Evolutionary conservation across 306 rosid genomes (phyloP).

Genomic region (Trifolium repens): DNA sequence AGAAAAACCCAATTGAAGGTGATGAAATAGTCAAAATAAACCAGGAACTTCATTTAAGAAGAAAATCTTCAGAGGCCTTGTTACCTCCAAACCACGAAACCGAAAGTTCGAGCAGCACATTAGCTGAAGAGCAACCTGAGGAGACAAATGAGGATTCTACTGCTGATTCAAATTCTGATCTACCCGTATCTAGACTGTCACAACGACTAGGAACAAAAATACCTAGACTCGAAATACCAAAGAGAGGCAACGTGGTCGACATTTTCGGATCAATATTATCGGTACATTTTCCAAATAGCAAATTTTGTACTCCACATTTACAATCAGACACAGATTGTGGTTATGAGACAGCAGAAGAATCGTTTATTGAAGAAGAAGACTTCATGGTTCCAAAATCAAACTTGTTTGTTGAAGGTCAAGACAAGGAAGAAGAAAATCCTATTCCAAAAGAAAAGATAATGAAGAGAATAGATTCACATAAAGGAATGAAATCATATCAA

Average conservation of each 20-base stretch:
- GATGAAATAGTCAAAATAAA: slow-evolving; percentile 43
- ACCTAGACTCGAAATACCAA: slow-evolving; percentile 66
- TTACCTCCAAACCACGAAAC: slow-evolving; percentile 36
- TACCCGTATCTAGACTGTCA: slow-evolving; percentile 56
- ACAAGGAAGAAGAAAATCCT: slow-evolving; percentile 47
- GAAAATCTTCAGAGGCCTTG: slow-evolving; percentile 39
- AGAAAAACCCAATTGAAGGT: slow-evolving; percentile 72
- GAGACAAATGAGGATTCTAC: slow-evolving; percentile 41
- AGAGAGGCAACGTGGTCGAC: slow-evolving; percentile 37
- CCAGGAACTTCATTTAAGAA: slow-evolving; percentile 15
- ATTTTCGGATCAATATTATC: slow-evolving; percentile 38
- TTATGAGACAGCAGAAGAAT: slow-evolving; percentile 86
- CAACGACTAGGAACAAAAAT: slow-evolving; percentile 54
- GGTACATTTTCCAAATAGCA: slow-evolving; percentile 29
- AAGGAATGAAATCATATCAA: slow-evolving; percentile 76
- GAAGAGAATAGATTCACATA: slow-evolving; percentile 70
- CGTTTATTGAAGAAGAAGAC: slow-evolving; percentile 66
- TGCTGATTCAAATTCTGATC: slow-evolving; percentile 38
- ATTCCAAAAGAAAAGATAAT: slow-evolving; percentile 69
- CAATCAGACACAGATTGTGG: slow-evolving; percentile 52
- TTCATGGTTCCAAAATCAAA: slow-evolving; percentile 73
- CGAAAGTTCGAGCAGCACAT: slow-evolving; percentile 16
- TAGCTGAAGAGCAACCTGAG: slow-evolving; percentile 40
- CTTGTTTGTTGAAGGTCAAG: slow-evolving; percentile 62
- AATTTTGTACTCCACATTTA: slow-evolving; percentile 15